phyloP scores from a whole-genome alignment of 306 rosid species.

The Trifolium subterraneum region DNA sequence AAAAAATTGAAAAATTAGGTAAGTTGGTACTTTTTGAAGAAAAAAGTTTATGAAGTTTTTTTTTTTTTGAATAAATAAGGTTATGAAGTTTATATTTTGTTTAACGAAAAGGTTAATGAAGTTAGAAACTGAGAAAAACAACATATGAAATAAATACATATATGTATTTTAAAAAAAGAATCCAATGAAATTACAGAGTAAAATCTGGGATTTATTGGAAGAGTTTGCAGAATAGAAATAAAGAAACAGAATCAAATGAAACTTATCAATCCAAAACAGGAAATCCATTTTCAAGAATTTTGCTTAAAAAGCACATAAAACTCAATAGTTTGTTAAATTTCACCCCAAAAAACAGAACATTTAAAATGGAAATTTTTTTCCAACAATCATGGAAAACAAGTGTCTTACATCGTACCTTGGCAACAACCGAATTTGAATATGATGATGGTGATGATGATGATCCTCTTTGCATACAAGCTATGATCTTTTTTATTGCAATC shows the following conservation, averaged over 20 bases:
- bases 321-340: neutral
- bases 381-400: slow-evolving; percentile 27
- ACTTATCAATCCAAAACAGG: neutral
- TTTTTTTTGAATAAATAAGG: neutral
- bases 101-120: neutral
- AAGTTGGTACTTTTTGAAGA: neutral
- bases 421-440: neutral
- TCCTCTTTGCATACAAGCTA: slow-evolving; percentile 29
- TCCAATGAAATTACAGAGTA: slow-evolving; percentile 1
- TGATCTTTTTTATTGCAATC: slow-evolving; percentile 23
- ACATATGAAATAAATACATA: neutral
- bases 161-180: neutral
- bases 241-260: slow-evolving; percentile 22
- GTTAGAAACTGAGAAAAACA: neutral
- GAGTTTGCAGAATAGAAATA: slow-evolving; percentile 4
- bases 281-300: slow-evolving; percentile 24
- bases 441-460: neutral
- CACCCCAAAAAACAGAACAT: neutral
- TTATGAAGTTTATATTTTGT: too few relatives aligned
- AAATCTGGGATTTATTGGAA: slow-evolving; percentile 8
- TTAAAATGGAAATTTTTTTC: neutral
- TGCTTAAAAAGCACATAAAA: slow-evolving; percentile 2
- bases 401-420: slow-evolving; percentile 45
- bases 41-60: too few relatives aligned
- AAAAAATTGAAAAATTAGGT: neutral